A percentile compares a stretch with the other conserved stretches of the same genome.
phyloP scores from a whole-genome alignment of 2,329 filamentous ascomycete species.

The Talaromyces sp. region DNA sequence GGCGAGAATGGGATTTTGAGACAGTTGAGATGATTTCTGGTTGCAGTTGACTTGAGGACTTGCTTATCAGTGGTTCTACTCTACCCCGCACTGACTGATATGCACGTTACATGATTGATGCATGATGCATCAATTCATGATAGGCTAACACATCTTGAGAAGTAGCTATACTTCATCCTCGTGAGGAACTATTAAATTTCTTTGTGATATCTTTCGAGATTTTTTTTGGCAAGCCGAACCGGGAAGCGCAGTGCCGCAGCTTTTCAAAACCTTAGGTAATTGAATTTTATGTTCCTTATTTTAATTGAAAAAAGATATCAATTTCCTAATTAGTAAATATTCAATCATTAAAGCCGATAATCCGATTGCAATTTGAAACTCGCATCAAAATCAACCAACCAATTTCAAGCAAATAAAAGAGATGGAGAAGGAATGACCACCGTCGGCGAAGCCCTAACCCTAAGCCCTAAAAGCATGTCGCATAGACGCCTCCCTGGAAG shows the following conservation, averaged over 20 bases:
- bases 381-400: not conserved
- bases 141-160: not conserved
- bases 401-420: not conserved
- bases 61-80: not conserved
- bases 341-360: not conserved
- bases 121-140: not conserved
- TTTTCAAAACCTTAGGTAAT: too few species aligned
- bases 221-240: too few species aligned
- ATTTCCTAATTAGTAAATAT: not conserved
- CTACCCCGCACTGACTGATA: constrained; percentile 8
- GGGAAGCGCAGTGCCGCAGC: too few species aligned
- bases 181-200: not conserved
- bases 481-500: too few species aligned
- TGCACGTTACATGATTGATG: not conserved
- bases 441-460: not conserved
- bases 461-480: not conserved
- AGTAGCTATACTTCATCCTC: not conserved
- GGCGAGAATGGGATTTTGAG: not conserved
- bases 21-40: not conserved
- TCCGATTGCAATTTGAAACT: not conserved
- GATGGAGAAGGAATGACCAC: not conserved
- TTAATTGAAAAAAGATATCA: too few species aligned
- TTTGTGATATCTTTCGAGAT: not conserved
- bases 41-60: not conserved
- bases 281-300: too few species aligned